A percentile compares a stretch with the other conserved stretches of the same genome.
Evolutionary conservation across 2,329 filamentous ascomycete species (phyloP).

Genomic region (Cercospora zeina): DNA sequence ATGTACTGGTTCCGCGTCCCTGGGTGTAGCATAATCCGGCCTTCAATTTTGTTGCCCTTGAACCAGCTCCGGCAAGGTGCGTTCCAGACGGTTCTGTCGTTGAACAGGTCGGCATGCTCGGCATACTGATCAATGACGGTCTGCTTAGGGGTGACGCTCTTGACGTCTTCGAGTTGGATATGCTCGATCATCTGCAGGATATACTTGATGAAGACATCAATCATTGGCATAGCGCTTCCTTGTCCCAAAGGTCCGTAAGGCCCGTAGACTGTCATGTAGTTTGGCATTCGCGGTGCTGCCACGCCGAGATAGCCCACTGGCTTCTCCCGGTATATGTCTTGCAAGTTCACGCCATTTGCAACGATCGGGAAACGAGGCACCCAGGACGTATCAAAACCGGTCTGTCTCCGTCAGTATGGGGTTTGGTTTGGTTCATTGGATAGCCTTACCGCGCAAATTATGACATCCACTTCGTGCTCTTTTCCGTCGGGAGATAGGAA

Average conservation of each 20-base stretch:
- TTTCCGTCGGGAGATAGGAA: slow-evolving; percentile 44
- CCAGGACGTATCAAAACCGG: slow-evolving; percentile 41
- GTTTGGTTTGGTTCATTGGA: neutral
- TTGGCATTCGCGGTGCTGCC: slow-evolving; percentile 37
- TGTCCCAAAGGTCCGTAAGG: slow-evolving; percentile 32
- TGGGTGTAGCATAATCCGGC: slow-evolving; percentile 29
- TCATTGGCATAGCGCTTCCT: slow-evolving; percentile 20
- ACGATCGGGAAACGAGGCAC: slow-evolving; percentile 40
- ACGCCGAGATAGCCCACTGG: slow-evolving; percentile 36
- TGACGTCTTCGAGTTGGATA: slow-evolving; percentile 23
- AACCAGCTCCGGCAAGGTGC: slow-evolving; percentile 21
- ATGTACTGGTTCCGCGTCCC: slow-evolving; percentile 34
- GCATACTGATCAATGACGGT: slow-evolving; percentile 32
- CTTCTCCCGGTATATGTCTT: slow-evolving; percentile 34
- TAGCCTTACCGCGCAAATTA: slow-evolving; percentile 50
- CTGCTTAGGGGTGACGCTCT: slow-evolving; percentile 30
- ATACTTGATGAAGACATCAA: slow-evolving; percentile 42
- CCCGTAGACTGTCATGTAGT: slow-evolving; percentile 29
- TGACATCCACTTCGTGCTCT: slow-evolving; percentile 44
- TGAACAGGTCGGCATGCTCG: slow-evolving; percentile 46
- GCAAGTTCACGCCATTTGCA: slow-evolving; percentile 37
- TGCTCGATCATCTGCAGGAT: slow-evolving; percentile 34
- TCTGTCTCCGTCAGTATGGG: neutral
- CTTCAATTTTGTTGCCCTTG: slow-evolving; percentile 31
- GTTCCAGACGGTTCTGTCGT: slow-evolving; percentile 39